A percentile compares a stretch with the other conserved stretches of the same genome.
These are phyloP conservation scores for Holtermannia corniformis DNA, from an alignment of 768 basidiomycete species.

Conservation along the genomic window DNA sequence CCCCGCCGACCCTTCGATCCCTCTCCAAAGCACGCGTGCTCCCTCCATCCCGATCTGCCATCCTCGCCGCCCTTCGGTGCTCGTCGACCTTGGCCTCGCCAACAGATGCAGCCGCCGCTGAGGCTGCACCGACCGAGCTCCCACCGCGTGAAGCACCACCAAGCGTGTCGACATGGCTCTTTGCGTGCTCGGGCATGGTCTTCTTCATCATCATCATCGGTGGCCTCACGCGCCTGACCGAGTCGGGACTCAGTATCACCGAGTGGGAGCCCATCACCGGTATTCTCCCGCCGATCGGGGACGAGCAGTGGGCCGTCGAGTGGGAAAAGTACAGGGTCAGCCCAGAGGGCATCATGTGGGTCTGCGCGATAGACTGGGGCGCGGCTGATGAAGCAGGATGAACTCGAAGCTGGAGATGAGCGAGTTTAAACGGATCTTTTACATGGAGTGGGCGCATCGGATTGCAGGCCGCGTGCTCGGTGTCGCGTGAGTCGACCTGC, in stretches of 20 bases:
- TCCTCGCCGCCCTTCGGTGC: no score
- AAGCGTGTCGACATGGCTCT: constrained; percentile 52
- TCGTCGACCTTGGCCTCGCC: no score
- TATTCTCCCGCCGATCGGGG: constrained; percentile 66
- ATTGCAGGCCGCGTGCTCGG: constrained; percentile 68
- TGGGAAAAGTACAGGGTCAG: constrained; percentile 86
- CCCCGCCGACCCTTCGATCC: background rate
- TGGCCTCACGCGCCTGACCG: constrained; percentile 90
- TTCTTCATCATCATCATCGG: constrained; percentile 91
- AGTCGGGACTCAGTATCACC: constrained; percentile 93
- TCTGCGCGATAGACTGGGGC: constrained; percentile 10
- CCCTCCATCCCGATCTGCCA: no score
- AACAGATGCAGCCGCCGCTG: background rate
- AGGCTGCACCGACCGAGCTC: background rate
- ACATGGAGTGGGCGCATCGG: constrained; percentile 97
- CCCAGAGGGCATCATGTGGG: constrained; percentile 91
- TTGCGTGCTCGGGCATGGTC: constrained; percentile 72
- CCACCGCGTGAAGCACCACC: background rate
- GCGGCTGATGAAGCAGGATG: constrained; percentile 48
- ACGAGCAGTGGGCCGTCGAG: constrained; percentile 70
- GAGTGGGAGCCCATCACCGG: constrained; percentile 95
- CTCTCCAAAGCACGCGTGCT: background rate
- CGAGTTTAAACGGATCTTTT: constrained; percentile 93
- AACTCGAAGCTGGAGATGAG: constrained; percentile 78
- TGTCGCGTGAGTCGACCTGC: constrained; percentile 29